These are phyloP conservation scores for Sambucus nigra DNA, from an alignment of 129 eudicot genomes.

Conservation along the genomic window DNA sequence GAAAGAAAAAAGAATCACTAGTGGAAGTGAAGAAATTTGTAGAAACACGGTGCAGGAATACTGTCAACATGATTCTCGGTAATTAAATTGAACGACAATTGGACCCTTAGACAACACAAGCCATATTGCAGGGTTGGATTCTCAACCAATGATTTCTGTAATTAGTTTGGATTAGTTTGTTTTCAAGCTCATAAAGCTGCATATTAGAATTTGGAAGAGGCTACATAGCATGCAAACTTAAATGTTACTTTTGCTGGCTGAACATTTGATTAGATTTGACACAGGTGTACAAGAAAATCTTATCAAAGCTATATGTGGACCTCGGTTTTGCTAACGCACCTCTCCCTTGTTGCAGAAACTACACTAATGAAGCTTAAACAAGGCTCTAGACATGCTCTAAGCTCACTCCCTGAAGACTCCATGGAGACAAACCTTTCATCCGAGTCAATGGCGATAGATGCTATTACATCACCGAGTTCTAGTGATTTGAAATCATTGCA, in stretches of 20 bases:
- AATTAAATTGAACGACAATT: too few relatives aligned
- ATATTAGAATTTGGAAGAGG: background rate
- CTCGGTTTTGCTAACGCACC: background rate
- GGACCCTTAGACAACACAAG: too few relatives aligned
- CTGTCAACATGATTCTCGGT: too few relatives aligned
- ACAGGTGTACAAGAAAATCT: background rate
- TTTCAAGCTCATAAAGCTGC: too few relatives aligned
- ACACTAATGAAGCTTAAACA: slow-evolving; percentile 70
- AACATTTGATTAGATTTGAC: background rate
- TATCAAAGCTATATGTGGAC: background rate
- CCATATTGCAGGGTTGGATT: too few relatives aligned
- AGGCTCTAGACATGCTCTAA: slow-evolving; percentile 49
- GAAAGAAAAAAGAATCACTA: too few relatives aligned
- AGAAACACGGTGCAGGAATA: too few relatives aligned
- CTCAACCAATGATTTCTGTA: too few relatives aligned
- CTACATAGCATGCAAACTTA: background rate
- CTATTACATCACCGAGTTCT: slow-evolving; percentile 3
- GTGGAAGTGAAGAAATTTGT: too few relatives aligned
- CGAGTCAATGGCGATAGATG: background rate
- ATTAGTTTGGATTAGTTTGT: too few relatives aligned
- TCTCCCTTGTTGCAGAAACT: slow-evolving; percentile 39
- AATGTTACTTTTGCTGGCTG: background rate
- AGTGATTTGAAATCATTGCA: slow-evolving; percentile 18
- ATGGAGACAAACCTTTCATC: slow-evolving; percentile 15
- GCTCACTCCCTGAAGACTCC: slow-evolving; percentile 16